Conservation (phyloP, 305 asterid genomes). For the Fraxinus paxiana region DNA sequence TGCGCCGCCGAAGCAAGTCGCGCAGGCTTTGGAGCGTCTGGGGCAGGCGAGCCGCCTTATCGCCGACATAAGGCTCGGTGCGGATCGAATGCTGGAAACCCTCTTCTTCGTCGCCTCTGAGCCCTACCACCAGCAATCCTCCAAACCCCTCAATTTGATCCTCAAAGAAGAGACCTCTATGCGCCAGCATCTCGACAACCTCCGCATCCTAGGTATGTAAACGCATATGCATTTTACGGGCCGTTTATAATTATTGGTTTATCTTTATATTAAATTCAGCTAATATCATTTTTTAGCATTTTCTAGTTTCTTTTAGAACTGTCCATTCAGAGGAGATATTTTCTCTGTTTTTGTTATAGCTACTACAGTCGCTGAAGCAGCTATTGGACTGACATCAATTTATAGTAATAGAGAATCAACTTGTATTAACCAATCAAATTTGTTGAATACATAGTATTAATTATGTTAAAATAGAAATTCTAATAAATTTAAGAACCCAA, state of each 20-base stretch:
- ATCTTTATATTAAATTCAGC: neutral
- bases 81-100: constrained; percentile 83
- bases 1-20: constrained; percentile 97
- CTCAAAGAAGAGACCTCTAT: constrained; percentile 63
- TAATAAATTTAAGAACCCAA: neutral
- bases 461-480: neutral
- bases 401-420: neutral
- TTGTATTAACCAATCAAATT: neutral
- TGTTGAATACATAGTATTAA: neutral
- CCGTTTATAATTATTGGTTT: neutral
- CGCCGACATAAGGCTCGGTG: constrained; percentile 83
- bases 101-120: constrained; percentile 57
- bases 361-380: neutral
- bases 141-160: constrained; percentile 59
- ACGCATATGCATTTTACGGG: neutral
- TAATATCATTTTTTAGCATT: neutral
- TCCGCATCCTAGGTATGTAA: constrained; percentile 62
- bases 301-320: neutral
- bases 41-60: constrained; percentile 83
- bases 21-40: constrained; percentile 83
- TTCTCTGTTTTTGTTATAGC: neutral
- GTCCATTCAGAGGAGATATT: neutral
- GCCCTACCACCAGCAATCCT: constrained; percentile 57
- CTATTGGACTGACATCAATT: neutral
- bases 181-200: constrained; percentile 75